Conservation (phyloP, 2,329 filamentous ascomycete genomes). For the Verticillium zaregamsianum region DNA sequence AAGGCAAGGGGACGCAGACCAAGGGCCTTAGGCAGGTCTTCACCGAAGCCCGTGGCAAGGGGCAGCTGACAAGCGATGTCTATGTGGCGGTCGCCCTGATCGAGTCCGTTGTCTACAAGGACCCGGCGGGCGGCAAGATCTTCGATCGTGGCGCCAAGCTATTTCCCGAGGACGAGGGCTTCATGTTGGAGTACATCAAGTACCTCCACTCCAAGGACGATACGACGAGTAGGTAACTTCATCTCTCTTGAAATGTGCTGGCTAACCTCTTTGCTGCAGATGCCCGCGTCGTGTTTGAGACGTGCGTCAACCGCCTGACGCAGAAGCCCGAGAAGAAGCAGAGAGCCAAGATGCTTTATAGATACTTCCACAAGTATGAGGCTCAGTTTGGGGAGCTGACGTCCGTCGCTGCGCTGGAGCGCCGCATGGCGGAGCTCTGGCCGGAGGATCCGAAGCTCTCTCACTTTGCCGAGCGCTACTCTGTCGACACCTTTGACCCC, state of each 20-base stretch:
- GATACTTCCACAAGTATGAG: slow-evolving; percentile 94
- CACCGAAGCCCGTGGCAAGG: slow-evolving; percentile 79
- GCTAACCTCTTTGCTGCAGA: slow-evolving; percentile 46
- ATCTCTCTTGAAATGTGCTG: not conserved
- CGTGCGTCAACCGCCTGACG: slow-evolving; percentile 77
- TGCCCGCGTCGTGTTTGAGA: slow-evolving; percentile 93
- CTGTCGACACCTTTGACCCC: slow-evolving; percentile 72
- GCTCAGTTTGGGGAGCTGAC: slow-evolving; percentile 89
- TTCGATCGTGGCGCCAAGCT: slow-evolving; percentile 91
- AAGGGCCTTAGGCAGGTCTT: slow-evolving; percentile 83
- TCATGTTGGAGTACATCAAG: slow-evolving; percentile 94
- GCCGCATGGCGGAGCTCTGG: slow-evolving; percentile 90
- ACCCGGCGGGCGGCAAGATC: slow-evolving; percentile 87
- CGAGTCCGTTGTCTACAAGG: slow-evolving; percentile 94
- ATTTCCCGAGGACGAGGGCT: slow-evolving; percentile 89
- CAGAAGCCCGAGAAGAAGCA: slow-evolving; percentile 68
- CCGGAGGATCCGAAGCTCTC: slow-evolving; percentile 76
- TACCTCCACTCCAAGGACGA: slow-evolving; percentile 91
- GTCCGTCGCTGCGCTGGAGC: slow-evolving; percentile 86
- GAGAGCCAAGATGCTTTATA: slow-evolving; percentile 81
- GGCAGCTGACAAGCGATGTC: slow-evolving; percentile 87
- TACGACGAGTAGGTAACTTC: slow-evolving; percentile 70
- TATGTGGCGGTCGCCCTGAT: slow-evolving; percentile 92
- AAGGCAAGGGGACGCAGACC: slow-evolving; percentile 67
- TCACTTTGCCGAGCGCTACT: slow-evolving; percentile 74